phyloP scores from a whole-genome alignment of 176 grass and related monocot genomes.

The Aegilops umbellulata region DNA sequence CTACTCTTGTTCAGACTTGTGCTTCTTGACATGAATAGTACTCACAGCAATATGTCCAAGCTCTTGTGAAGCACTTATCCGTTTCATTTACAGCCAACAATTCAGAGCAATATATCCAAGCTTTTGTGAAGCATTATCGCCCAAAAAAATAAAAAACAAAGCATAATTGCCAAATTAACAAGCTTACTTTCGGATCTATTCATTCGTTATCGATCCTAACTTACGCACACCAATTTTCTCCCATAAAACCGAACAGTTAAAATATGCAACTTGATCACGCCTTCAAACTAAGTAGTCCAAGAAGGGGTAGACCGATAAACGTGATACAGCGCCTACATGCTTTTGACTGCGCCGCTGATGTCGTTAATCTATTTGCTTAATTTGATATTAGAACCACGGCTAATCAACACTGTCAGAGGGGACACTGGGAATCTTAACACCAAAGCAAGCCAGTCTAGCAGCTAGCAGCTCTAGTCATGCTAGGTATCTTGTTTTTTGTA shows the following conservation, averaged over 20 bases:
- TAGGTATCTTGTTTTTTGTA: not conserved
- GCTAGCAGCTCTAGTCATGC: not conserved
- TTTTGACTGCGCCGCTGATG: not conserved
- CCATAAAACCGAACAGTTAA: not conserved
- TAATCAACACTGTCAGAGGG: not conserved
- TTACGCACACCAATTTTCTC: no score
- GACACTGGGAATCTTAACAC: conserved; percentile 36
- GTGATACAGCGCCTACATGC: no score
- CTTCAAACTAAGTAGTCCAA: not conserved
- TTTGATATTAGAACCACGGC: not conserved
- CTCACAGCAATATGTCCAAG: not conserved
- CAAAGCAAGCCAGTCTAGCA: not conserved
- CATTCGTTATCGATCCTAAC: no score
- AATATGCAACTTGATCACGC: not conserved
- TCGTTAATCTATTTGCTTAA: not conserved
- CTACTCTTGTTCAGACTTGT: not conserved
- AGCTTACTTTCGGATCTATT: no score
- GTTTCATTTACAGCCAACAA: not conserved
- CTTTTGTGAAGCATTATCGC: no score
- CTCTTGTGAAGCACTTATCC: not conserved
- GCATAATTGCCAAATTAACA: no score
- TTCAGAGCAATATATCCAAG: no score
- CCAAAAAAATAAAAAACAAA: no score
- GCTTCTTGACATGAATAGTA: not conserved
- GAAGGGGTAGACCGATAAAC: not conserved